Percentiles rank a stretch among this genome's conserved stretches.
phyloP scores from a whole-genome alignment of 176 grass and related monocot species.

The Zizania latifolia region DNA sequence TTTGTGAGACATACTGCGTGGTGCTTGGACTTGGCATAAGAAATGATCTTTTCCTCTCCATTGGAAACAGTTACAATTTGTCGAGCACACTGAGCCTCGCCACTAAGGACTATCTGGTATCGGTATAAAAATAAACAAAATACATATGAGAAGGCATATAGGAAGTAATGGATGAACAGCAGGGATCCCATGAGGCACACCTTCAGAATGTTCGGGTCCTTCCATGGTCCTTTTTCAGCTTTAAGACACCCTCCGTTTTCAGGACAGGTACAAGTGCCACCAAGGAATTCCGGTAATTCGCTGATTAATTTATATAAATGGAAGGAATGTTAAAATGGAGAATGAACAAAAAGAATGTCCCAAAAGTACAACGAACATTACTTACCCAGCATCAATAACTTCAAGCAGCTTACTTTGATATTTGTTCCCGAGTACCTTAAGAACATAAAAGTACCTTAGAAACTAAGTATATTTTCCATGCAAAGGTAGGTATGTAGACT shows the following conservation, averaged over 20 bases:
- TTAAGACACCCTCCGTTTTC: conserved; percentile 88
- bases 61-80: conserved; percentile 88
- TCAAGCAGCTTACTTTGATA: conserved; percentile 84
- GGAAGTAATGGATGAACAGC: background rate
- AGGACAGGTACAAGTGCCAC: conserved; percentile 75
- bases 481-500: background rate
- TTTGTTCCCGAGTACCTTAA: conserved; percentile 90
- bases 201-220: conserved; percentile 81
- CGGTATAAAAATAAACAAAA: background rate
- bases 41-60: conserved; percentile 68
- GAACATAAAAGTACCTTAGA: background rate
- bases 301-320: conserved; percentile 35
- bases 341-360: background rate
- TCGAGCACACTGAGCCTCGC: conserved; percentile 69
- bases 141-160: background rate
- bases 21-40: conserved; percentile 63
- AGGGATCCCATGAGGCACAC: conserved; percentile 21
- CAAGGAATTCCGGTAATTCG: conserved; percentile 87
- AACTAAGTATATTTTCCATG: background rate
- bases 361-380: background rate
- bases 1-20: conserved; percentile 26
- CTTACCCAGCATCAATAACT: conserved; percentile 79
- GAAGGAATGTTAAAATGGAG: conserved; percentile 5
- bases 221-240: conserved; percentile 93
- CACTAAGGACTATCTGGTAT: conserved; percentile 84